Evolutionary conservation across 208 protist genomes (phyloP), one percentile per base, ranked within the genome.

Genomic region (Leishmania turanica): DNA sequence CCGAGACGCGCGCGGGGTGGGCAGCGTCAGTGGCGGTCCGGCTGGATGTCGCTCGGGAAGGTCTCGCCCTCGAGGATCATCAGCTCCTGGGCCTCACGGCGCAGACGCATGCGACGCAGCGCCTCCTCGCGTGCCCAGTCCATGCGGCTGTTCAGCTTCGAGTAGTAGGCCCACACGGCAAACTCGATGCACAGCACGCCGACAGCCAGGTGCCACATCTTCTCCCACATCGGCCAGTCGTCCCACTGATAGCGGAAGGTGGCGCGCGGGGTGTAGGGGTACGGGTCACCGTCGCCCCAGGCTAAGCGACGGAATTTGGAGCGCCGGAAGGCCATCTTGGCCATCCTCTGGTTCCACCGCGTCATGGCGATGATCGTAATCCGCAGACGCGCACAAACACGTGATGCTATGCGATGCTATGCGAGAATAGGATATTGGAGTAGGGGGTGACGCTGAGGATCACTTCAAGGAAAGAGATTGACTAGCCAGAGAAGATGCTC

Each of bases 201-300:
- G 45, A 96, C 66, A 17, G 85, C 60, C 11, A 97, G 45, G 80
- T 97, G 94, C 92, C 94, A 97, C 76, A 62, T 62, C 24, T 62
- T 62, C 8, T 97, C 92, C 94, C 94, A 97, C 85, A 96, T 84
- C 62, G 94, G 94, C 92, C 94, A 97, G 83, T 97, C 94, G 62
- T 97, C 91, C 92, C 94, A 97, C 83, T 97, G 94, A 75, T 97
- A 97, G 78, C 94, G 94, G 77, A 97, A 96, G 21, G 94, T 97
- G 58, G 94, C 94, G n/a, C 92, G 91, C 0, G 94, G 94, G 1
- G 94, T 97, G 83, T 97, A 97, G 31, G 94, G 94, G 74, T 97
- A 97, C 65, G 94, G 94, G 77, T 97, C 94, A 73, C 94, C 94
- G 73, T 97, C 94, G 17, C 94, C 94, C 92, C 94, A 97, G 9